Evolutionary conservation across 2,329 filamentous ascomycete species (phyloP).

Genomic region (Didymella keratinophila): DNA sequence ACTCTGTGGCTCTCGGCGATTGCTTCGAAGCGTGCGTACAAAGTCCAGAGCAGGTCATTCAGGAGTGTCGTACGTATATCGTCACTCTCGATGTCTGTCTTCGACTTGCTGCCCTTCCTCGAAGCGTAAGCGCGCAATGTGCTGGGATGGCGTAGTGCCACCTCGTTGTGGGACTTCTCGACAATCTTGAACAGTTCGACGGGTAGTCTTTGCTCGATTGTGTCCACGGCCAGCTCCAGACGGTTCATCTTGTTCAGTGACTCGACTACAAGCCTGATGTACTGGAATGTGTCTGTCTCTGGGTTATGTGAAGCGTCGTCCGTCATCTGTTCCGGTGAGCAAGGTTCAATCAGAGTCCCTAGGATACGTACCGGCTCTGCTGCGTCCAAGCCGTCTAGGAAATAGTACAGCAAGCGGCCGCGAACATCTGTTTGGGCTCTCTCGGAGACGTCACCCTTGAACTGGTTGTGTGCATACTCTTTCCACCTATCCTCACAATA

Average conservation of each 20-base stretch:
- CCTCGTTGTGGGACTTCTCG: conserved; percentile 92
- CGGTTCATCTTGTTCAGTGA: conserved; percentile 87
- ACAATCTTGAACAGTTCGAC: conserved; percentile 94
- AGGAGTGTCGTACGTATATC: conserved; percentile 84
- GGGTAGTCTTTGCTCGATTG: conserved; percentile 88
- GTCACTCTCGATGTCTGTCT: conserved; percentile 66
- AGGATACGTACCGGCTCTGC: conserved; percentile 47
- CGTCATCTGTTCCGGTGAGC: conserved; percentile 60
- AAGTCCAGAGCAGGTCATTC: conserved; percentile 86
- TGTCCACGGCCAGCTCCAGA: conserved; percentile 85
- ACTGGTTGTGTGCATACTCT: conserved; percentile 73
- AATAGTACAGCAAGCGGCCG: conserved; percentile 64
- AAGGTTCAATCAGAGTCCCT: background rate
- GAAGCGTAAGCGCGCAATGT: conserved; percentile 64
- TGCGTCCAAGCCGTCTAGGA: conserved; percentile 65
- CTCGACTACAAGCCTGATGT: conserved; percentile 87
- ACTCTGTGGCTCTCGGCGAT: conserved; percentile 95
- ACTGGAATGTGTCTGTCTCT: conserved; percentile 93
- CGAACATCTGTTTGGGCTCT: conserved; percentile 50
- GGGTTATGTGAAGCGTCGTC: conserved; percentile 94
- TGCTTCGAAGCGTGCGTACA: conserved; percentile 96
- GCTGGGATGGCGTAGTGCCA: conserved; percentile 91
- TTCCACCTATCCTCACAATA: conserved; percentile 98
- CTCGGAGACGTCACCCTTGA: conserved; percentile 51
- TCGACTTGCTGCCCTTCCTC: conserved; percentile 68